phyloP scores from a whole-genome alignment of 2,329 filamentous ascomycete genomes.

The Aspergillus sp. region DNA sequence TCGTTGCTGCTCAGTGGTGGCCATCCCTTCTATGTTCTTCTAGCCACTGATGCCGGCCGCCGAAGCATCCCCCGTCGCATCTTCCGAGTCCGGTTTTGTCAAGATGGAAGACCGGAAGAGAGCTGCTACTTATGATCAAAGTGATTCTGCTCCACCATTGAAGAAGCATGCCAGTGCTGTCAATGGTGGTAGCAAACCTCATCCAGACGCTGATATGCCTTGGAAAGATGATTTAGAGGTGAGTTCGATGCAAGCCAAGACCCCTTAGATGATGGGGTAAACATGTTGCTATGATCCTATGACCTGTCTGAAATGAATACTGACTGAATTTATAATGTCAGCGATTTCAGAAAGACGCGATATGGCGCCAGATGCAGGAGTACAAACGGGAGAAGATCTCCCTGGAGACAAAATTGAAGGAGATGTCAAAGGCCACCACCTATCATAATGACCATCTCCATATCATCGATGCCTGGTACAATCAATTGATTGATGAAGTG shows the following conservation, averaged over 20 bases:
- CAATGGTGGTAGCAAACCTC: constrained; percentile 66
- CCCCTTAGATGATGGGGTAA: background rate
- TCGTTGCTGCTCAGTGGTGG: constrained; percentile 32
- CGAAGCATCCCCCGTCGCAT: constrained; percentile 67
- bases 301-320: constrained; percentile 27
- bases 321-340: constrained; percentile 38
- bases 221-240: constrained; percentile 70
- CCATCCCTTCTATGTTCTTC: constrained; percentile 33
- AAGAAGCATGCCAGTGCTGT: constrained; percentile 78
- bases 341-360: constrained; percentile 93
- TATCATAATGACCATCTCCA: constrained; percentile 92
- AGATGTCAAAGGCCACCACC: constrained; percentile 69
- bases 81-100: constrained; percentile 71
- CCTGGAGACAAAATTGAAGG: constrained; percentile 74
- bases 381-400: constrained; percentile 87
- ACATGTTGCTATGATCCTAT: too few relatives aligned
- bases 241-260: constrained; percentile 37
- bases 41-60: constrained; percentile 82
- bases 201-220: constrained; percentile 64
- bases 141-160: constrained; percentile 80
- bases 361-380: constrained; percentile 95
- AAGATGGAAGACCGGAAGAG: constrained; percentile 99
- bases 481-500: constrained; percentile 58
- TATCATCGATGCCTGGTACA: constrained; percentile 88
- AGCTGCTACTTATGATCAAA: constrained; percentile 72